Evolutionary conservation across 352 stramenopile species (phyloP), one percentile per base, ranked within the genome.

Genomic region (Pythium dissimile): DNA sequence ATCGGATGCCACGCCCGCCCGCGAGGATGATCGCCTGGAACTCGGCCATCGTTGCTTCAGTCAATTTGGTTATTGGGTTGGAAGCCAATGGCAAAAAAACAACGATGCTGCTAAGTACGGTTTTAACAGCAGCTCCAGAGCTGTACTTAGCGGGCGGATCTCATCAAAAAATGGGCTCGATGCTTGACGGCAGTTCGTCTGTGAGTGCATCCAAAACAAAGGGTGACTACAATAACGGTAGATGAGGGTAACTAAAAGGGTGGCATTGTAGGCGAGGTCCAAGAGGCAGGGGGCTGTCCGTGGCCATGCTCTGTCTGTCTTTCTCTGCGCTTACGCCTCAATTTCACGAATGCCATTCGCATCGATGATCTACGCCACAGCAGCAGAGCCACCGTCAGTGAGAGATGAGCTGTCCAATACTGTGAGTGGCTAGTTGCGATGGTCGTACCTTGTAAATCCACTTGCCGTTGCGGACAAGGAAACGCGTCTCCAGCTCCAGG

Each of bases 401-500:
- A 44, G 44, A 24, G 8, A n/a, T n/a, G n/a, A n/a, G n/a, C n/a
- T n/a, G n/a, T n/a, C n/a, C n/a, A n/a, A n/a, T n/a, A n/a, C n/a
- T n/a, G n/a, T n/a, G n/a, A n/a, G n/a, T n/a, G n/a, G n/a, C n/a
- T n/a, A n/a, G n/a, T n/a, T n/a, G 26, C n/a, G 9, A 8, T 38
- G 21, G 6, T 16, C 45, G 34, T 69, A 80, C 62, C 67, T 86
- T 93, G 71, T 92, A 94, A 39, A 80, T 78, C 84, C 84, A 95
- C 56, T 94, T 73, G 60, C 84, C 84, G 49, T 90, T 92, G 76
- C 83, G 82, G 55, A 95, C 82, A 52, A 95, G 75, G 72, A 95
- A 93, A 47, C 86, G 84, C 72, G 71, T 74, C 54, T 92, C 82
- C 21, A 95, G 65, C 52, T 95, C 86, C 50, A 72, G 70, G 55